Conservation (phyloP, 371 early-diverging fungal genomes). For the Mucor mucedo region DNA sequence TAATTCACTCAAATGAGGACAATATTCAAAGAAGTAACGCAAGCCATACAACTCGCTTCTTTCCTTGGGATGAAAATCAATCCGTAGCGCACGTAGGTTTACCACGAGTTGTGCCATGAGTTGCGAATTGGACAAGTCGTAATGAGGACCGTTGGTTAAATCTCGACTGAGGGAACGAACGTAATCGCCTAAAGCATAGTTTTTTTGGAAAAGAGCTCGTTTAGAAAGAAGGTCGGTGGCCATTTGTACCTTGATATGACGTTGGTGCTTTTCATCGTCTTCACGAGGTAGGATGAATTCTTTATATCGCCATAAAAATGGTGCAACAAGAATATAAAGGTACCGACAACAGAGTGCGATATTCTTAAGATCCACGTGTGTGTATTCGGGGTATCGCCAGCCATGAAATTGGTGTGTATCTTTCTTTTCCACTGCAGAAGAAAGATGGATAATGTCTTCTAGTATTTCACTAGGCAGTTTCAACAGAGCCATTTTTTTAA, state of each 20-base stretch:
- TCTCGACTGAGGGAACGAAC: conserved; percentile 50
- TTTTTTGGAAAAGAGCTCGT: conserved; percentile 31
- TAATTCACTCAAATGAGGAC: conserved; percentile 40
- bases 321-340: conserved; percentile 43
- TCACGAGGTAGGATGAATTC: conserved; percentile 52
- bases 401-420: conserved; percentile 36
- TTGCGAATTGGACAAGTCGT: conserved; percentile 44
- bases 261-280: conserved; percentile 33
- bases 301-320: conserved; percentile 54
- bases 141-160: conserved; percentile 41
- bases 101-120: conserved; percentile 46
- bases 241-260: conserved; percentile 23
- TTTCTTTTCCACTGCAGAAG: conserved; percentile 24
- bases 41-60: conserved; percentile 49
- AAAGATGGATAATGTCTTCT: conserved; percentile 34
- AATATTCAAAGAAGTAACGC: conserved; percentile 39
- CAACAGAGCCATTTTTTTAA: conserved; percentile 19
- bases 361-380: conserved; percentile 34
- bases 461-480: conserved; percentile 47
- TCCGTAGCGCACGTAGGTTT: conserved; percentile 44
- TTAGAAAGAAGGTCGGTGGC: conserved; percentile 47
- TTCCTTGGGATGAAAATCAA: conserved; percentile 49
- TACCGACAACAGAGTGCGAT: conserved; percentile 44
- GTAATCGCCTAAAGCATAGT: conserved; percentile 36
- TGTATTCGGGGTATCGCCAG: conserved; percentile 51